Evolutionary conservation across 2,329 filamentous ascomycete species (phyloP).

Genomic region (Orbilia blumenaviensis): DNA sequence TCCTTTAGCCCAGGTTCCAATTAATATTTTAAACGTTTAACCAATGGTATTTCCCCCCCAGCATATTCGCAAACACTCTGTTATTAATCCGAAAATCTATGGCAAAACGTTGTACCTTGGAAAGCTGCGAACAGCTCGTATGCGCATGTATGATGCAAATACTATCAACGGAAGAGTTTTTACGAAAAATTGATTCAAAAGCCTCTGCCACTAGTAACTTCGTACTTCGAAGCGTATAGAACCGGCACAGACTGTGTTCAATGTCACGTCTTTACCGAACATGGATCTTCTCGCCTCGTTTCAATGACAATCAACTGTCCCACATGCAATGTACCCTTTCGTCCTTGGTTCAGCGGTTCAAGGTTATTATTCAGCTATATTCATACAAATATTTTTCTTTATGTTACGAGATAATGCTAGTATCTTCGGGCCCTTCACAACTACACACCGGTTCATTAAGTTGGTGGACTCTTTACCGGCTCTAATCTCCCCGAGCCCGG

Average conservation of each 20-base stretch:
- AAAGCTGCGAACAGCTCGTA: background rate
- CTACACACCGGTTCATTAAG: background rate
- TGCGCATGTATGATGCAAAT: too few relatives aligned
- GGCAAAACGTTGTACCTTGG: too few relatives aligned
- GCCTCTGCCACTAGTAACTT: background rate
- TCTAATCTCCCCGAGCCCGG: background rate
- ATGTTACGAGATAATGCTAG: background rate
- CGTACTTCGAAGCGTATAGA: background rate
- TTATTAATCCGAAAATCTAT: background rate
- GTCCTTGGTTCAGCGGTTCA: background rate
- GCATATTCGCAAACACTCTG: background rate
- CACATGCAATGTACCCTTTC: background rate
- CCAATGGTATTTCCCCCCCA: background rate
- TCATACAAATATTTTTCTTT: background rate
- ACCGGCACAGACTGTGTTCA: background rate
- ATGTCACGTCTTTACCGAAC: background rate
- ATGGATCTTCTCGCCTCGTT: background rate
- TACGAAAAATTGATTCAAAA: background rate
- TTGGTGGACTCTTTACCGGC: background rate
- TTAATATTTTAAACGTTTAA: background rate
- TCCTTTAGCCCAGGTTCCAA: background rate
- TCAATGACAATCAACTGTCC: background rate
- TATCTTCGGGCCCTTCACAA: background rate
- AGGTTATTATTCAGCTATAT: background rate
- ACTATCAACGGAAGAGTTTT: background rate